Evolutionary conservation across 768 basidiomycete genomes (phyloP).

Genomic region (Wakefieldia striispora): DNA sequence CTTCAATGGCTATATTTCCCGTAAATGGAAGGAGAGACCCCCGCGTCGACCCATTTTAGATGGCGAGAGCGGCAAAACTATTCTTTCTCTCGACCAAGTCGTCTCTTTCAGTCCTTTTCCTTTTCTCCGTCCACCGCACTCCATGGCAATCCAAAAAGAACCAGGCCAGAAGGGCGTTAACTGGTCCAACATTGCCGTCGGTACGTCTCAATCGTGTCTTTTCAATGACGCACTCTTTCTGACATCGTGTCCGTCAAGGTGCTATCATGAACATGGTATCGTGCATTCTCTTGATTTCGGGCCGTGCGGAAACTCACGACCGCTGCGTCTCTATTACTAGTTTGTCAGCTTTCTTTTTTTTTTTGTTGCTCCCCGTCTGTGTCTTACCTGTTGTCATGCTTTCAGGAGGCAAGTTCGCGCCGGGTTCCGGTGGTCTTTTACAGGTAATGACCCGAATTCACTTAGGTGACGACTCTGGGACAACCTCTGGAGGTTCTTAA

Average conservation of each 20-base stretch:
- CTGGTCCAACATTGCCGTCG: slow-evolving; percentile 95
- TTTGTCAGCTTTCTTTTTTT: slow-evolving; percentile 40
- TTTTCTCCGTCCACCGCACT: slow-evolving; percentile 19
- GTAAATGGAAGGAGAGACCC: slow-evolving; percentile 1
- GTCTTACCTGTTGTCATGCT: slow-evolving; percentile 14
- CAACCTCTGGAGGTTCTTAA: slow-evolving; percentile 98
- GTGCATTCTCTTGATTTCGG: slow-evolving; percentile 34
- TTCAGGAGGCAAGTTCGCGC: slow-evolving; percentile 65
- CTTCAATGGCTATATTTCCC: neutral
- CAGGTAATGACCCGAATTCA: slow-evolving; percentile 2
- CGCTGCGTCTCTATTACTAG: slow-evolving; percentile 25
- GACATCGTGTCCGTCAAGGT: slow-evolving; percentile 46
- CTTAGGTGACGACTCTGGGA: slow-evolving; percentile 92
- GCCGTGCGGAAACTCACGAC: slow-evolving; percentile 7
- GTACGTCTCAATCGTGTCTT: slow-evolving; percentile 43
- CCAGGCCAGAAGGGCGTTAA: slow-evolving; percentile 89
- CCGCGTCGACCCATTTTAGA: slow-evolving; percentile 9
- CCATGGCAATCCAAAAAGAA: slow-evolving; percentile 81
- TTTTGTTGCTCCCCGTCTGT: neutral
- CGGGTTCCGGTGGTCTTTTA: neutral
- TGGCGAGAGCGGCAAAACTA: neutral
- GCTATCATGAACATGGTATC: slow-evolving; percentile 98
- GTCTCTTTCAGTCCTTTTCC: slow-evolving; percentile 11
- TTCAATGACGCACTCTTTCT: slow-evolving; percentile 20
- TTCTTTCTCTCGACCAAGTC: neutral